phyloP scores from a whole-genome alignment of 2,329 filamentous ascomycete species.

The Bipolaris bicolor region DNA sequence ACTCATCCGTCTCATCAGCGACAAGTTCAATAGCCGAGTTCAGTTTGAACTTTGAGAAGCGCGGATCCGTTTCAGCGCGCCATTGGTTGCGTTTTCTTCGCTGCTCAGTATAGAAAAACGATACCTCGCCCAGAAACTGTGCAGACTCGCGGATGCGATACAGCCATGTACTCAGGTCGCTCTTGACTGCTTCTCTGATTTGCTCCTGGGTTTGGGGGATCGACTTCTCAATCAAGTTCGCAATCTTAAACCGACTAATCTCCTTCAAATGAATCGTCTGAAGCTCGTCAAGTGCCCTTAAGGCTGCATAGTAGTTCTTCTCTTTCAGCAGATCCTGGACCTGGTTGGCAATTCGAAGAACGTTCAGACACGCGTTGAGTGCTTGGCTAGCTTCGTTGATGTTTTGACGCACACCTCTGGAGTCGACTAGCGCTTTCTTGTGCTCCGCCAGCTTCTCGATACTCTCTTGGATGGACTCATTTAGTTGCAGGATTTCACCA shows the following conservation, averaged over 20 bases:
- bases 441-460: constrained; percentile 93
- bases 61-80: constrained; percentile 75
- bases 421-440: constrained; percentile 93
- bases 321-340: constrained; percentile 89
- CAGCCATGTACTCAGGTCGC: constrained; percentile 94
- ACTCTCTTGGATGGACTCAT: constrained; percentile 92
- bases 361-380: constrained; percentile 87
- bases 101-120: constrained; percentile 94
- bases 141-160: constrained; percentile 95
- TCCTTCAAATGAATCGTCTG: constrained; percentile 96
- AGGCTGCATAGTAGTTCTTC: constrained; percentile 93
- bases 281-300: constrained; percentile 92
- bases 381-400: constrained; percentile 92
- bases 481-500: constrained; percentile 87
- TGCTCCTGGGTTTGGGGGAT: constrained; percentile 90
- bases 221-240: constrained; percentile 93
- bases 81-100: constrained; percentile 83
- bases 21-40: constrained; percentile 97
- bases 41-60: constrained; percentile 82
- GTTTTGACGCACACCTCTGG: constrained; percentile 88
- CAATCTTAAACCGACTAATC: constrained; percentile 91
- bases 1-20: constrained; percentile 93
- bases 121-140: constrained; percentile 93
- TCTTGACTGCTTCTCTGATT: constrained; percentile 97
- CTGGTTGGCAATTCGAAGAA: constrained; percentile 89